Percentiles rank a stretch among this genome's conserved stretches.
phyloP scores from a whole-genome alignment of 257 asterid species.

The Salvia rosmarinus region DNA sequence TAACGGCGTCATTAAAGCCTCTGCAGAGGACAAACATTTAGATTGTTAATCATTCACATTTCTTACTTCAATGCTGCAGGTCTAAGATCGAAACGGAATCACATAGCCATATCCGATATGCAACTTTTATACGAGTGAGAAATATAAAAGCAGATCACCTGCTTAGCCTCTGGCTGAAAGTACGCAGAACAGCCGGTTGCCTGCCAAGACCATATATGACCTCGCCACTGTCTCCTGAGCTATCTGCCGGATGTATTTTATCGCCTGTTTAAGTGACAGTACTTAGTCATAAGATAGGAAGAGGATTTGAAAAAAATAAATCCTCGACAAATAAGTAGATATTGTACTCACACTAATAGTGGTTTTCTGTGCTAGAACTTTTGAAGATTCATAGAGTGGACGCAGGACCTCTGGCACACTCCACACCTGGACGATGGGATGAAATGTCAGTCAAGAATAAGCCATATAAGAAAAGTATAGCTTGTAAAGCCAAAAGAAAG shows the following conservation, averaged over 20 bases:
- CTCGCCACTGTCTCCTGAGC: constrained; percentile 96
- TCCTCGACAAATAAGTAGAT: too few relatives aligned
- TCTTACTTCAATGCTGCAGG: background rate
- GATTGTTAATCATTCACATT: background rate
- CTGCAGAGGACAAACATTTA: constrained; percentile 45
- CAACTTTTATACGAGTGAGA: background rate
- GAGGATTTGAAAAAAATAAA: too few relatives aligned
- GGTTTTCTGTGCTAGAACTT: constrained; percentile 82
- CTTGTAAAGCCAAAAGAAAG: background rate
- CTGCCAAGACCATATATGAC: constrained; percentile 81
- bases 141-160: constrained; percentile 45
- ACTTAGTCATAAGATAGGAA: background rate
- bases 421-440: constrained; percentile 66
- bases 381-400: constrained; percentile 93
- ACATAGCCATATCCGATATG: background rate
- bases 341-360: constrained; percentile 75
- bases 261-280: constrained; percentile 39
- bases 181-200: constrained; percentile 94
- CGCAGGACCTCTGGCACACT: constrained; percentile 96
- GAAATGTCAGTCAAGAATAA: constrained; percentile 4
- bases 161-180: constrained; percentile 95
- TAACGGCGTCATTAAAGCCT: constrained; percentile 94
- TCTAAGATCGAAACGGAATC: background rate
- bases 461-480: background rate
- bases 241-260: constrained; percentile 76